Conservation (phyloP, 2,329 filamentous ascomycete genomes). For the Ceratocystis albifundus region DNA sequence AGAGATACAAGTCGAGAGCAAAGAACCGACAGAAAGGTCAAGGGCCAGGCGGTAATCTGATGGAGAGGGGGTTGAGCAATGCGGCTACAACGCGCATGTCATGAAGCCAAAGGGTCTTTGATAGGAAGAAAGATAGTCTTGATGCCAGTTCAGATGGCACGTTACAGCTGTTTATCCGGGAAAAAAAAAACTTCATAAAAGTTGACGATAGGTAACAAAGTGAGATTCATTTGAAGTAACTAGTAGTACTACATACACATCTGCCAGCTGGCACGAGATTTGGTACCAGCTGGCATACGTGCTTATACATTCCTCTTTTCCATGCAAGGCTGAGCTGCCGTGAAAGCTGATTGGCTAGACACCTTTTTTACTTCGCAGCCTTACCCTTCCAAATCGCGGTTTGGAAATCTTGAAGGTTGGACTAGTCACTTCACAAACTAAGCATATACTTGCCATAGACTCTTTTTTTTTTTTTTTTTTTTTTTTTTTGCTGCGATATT, state of each 20-base stretch:
- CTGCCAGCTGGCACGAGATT: neutral
- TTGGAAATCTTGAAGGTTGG: neutral
- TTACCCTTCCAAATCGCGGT: neutral
- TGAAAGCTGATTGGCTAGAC: conserved; percentile 11
- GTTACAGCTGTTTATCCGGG: neutral
- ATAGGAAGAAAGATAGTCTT: too few species aligned
- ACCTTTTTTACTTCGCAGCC: conserved; percentile 21
- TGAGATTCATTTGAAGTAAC: neutral
- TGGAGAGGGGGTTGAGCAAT: neutral
- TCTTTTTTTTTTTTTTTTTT: too few species aligned
- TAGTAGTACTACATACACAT: neutral
- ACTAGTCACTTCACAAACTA: too few species aligned
- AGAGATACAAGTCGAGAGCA: too few species aligned
- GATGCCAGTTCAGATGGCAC: neutral
- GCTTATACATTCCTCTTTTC: neutral
- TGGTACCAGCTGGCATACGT: neutral
- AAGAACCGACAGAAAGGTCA: too few species aligned
- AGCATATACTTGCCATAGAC: too few species aligned
- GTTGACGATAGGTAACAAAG: neutral
- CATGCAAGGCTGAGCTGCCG: conserved; percentile 20
- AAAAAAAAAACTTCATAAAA: neutral
- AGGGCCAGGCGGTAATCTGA: neutral
- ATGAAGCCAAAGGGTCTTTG: too few species aligned
- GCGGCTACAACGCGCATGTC: too few species aligned
- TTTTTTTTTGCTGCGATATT: too few species aligned